Evolutionary conservation across 2,329 filamentous ascomycete species (phyloP).

Genomic region (Aspergillus terreus): DNA sequence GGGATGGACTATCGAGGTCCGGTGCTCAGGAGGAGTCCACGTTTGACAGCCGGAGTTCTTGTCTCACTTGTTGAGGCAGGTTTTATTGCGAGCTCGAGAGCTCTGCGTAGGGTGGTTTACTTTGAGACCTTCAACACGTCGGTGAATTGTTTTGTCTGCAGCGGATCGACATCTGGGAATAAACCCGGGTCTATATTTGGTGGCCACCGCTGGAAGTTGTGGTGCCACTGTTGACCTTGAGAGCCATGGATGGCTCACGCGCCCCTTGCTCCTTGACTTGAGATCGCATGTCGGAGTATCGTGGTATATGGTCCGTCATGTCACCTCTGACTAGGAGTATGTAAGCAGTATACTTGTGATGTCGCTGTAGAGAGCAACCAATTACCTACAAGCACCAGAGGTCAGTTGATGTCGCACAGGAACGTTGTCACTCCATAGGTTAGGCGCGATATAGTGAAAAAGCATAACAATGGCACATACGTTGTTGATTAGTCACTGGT

Average conservation of each 20-base stretch:
- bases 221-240: no score
- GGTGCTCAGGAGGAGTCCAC: not conserved
- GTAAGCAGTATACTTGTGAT: no score
- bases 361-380: no score
- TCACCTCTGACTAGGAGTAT: no score
- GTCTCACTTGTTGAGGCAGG: constrained; percentile 1
- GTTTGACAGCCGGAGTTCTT: not conserved
- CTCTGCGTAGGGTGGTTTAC: not conserved
- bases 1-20: not conserved
- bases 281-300: no score
- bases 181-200: no score
- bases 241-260: no score
- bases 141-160: not conserved
- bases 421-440: not conserved
- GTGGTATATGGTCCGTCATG: no score
- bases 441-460: not conserved
- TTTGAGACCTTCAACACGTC: not conserved
- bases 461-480: not conserved
- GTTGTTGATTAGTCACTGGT: no score
- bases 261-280: no score
- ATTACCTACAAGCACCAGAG: not conserved
- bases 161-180: no score
- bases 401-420: not conserved
- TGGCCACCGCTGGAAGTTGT: no score
- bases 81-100: not conserved